phyloP scores from a whole-genome alignment of 2,329 filamentous ascomycete genomes.

The Ophiostoma novo-ulmi region DNA sequence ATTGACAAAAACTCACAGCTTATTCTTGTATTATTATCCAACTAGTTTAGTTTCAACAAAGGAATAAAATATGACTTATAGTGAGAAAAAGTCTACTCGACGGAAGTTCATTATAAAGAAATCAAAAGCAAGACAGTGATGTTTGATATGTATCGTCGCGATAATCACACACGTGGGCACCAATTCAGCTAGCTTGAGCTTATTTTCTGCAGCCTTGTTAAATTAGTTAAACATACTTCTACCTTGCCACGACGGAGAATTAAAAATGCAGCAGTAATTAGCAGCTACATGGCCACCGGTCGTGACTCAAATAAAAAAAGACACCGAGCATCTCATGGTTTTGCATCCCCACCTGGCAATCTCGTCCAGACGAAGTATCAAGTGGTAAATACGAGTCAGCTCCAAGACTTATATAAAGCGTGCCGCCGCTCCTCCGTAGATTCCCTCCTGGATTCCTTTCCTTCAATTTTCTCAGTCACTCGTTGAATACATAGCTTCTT shows the following conservation, averaged over 20 bases:
- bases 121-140: no score
- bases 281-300: no score
- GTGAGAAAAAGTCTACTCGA: no score
- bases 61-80: no score
- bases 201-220: background rate
- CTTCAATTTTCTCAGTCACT: background rate
- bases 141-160: background rate
- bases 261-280: no score
- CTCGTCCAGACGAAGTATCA: background rate
- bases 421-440: background rate
- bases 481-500: no score
- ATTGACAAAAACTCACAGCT: no score
- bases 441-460: background rate
- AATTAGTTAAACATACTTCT: background rate
- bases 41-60: no score
- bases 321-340: background rate
- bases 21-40: no score
- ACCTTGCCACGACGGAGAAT: background rate
- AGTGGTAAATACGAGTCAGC: background rate
- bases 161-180: background rate
- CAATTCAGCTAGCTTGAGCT: background rate
- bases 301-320: background rate
- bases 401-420: background rate
- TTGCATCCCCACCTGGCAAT: background rate
- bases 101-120: no score